Conservation (phyloP, 495 filamentous ascomycete species). For the Aspergillus haitiensis region DNA sequence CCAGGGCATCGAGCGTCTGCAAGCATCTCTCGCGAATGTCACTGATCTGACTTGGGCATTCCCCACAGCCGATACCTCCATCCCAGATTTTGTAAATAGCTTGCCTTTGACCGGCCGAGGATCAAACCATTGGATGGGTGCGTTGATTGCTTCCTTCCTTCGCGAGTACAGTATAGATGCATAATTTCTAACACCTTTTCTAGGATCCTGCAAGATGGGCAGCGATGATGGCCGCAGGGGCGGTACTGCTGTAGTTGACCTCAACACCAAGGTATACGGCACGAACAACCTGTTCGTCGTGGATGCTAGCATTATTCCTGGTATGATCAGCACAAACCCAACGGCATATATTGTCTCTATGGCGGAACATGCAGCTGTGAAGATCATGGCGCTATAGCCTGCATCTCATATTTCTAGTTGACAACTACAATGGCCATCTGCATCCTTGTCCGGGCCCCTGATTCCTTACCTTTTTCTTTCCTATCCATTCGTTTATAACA, state of each 20-base stretch:
- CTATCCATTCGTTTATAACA: no score
- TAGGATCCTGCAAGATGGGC: constrained; percentile 26
- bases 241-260: constrained; percentile 63
- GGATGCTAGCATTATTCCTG: constrained; percentile 46
- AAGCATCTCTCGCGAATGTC: background rate
- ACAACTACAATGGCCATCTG: no score
- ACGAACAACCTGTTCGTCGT: constrained; percentile 60
- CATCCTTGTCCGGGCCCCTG: no score
- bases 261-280: constrained; percentile 64
- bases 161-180: background rate
- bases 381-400: constrained; percentile 29
- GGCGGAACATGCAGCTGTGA: constrained; percentile 43
- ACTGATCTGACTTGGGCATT: constrained; percentile 14
- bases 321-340: constrained; percentile 47
- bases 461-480: no score
- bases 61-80: constrained; percentile 11
- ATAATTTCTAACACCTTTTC: background rate
- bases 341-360: constrained; percentile 46
- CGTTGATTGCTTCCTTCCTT: background rate
- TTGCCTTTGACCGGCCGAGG: constrained; percentile 3
- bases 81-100: constrained; percentile 12
- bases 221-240: constrained; percentile 47
- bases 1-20: constrained; percentile 14
- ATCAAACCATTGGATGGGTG: constrained; percentile 26
- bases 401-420: background rate